phyloP scores from a whole-genome alignment of 345 rosid genomes.

The Gossypium arboreum region DNA sequence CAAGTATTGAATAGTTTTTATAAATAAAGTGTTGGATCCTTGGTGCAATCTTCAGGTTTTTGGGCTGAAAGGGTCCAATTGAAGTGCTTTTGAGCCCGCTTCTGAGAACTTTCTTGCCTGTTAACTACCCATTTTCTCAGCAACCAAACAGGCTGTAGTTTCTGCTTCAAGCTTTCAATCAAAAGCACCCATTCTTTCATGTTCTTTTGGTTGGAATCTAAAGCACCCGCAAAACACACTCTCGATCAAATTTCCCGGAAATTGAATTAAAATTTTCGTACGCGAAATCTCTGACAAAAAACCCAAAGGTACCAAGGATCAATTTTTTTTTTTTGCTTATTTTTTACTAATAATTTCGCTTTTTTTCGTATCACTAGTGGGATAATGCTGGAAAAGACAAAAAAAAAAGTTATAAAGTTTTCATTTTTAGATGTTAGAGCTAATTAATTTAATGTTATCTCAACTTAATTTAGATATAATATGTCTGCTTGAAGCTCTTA shows the following conservation, averaged over 20 bases:
- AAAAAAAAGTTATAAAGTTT: neutral
- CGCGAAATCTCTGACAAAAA: neutral
- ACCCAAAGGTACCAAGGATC: neutral
- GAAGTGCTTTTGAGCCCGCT: neutral
- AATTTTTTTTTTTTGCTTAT: neutral
- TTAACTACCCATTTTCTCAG: neutral
- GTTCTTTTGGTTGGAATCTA: neutral
- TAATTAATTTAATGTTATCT: neutral
- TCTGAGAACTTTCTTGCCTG: neutral
- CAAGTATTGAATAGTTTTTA: no score
- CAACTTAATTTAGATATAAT: neutral
- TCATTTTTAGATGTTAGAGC: neutral
- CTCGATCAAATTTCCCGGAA: neutral
- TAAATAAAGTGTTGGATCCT: no score
- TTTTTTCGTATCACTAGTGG: constrained; percentile 6
- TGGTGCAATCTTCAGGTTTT: no score
- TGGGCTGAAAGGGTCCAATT: neutral
- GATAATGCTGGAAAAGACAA: constrained; percentile 3
- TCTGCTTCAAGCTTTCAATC: neutral
- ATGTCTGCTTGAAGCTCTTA: neutral
- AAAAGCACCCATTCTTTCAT: neutral
- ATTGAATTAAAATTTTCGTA: constrained; percentile 11
- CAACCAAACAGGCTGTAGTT: neutral
- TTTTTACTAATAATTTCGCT: neutral
- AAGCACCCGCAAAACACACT: neutral